These are phyloP conservation scores for Asterochloris sp. DNA, from an alignment of 139 green algal genomes.

Conservation along the genomic window DNA sequence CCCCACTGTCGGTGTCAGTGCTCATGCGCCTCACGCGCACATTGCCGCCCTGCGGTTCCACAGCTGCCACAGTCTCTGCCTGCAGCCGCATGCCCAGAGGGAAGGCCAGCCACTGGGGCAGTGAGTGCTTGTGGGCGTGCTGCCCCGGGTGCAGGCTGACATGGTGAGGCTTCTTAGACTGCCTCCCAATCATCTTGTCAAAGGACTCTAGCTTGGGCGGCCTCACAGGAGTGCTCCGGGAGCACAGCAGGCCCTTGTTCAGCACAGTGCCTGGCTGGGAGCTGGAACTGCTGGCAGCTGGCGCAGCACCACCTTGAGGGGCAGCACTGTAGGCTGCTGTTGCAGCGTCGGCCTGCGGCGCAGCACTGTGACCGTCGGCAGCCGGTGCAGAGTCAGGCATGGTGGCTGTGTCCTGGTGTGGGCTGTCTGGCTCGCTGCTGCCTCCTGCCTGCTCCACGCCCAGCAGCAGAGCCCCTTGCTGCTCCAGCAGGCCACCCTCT, in stretches of 20 bases:
- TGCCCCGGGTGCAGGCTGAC: slow-evolving; percentile 7
- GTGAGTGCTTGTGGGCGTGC: slow-evolving; percentile 4
- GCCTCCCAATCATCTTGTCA: slow-evolving; percentile 26
- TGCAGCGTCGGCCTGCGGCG: neutral
- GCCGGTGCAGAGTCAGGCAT: too few species aligned
- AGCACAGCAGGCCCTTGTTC: too few species aligned
- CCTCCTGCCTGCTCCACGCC: too few species aligned
- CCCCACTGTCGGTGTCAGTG: neutral
- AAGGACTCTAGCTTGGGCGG: slow-evolving; percentile 35
- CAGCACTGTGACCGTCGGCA: too few species aligned
- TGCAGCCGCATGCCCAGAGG: neutral
- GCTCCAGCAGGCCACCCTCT: too few species aligned
- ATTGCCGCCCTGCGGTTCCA: neutral
- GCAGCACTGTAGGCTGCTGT: neutral
- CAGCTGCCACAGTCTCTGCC: neutral
- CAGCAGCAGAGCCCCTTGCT: too few species aligned
- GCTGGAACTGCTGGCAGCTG: too few species aligned
- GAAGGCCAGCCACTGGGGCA: slow-evolving; percentile 21
- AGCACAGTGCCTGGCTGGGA: too few species aligned
- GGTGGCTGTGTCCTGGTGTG: too few species aligned
- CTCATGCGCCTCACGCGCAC: too few species aligned
- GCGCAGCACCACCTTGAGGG: too few species aligned
- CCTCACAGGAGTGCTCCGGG: neutral
- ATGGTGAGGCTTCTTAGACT: slow-evolving; percentile 17
- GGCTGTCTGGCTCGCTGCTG: too few species aligned